Evolutionary conservation across 2,329 filamentous ascomycete species (phyloP).

Genomic region (Fusarium humuli): DNA sequence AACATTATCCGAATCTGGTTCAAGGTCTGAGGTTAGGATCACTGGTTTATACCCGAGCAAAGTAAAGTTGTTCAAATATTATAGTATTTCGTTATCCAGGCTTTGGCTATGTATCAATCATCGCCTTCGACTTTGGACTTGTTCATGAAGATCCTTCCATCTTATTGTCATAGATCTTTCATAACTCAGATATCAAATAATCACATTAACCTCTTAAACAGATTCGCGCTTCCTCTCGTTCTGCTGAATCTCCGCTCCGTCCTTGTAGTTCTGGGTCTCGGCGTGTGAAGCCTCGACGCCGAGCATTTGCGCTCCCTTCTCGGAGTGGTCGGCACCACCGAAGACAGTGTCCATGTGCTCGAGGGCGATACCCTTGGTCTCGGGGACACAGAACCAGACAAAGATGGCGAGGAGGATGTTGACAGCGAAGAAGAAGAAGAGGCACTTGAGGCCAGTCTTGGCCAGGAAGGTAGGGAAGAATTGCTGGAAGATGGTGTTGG

Average conservation of each 20-base stretch:
- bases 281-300: constrained; percentile 24
- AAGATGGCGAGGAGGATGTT: constrained; percentile 62
- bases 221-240: constrained; percentile 39
- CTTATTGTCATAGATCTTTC: not conserved
- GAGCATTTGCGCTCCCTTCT: constrained; percentile 47
- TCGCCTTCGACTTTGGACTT: not conserved
- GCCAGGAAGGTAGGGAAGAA: constrained; percentile 76
- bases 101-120: not conserved
- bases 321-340: constrained; percentile 50
- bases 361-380: constrained; percentile 67
- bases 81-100: constrained; percentile 1
- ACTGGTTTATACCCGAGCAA: not conserved
- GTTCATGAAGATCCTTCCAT: not conserved
- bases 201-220: constrained; percentile 24
- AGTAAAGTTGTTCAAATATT: not conserved
- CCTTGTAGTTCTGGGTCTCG: constrained; percentile 38
- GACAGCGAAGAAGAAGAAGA: constrained; percentile 50
- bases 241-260: constrained; percentile 40
- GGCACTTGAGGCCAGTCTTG: constrained; percentile 61
- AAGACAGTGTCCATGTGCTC: constrained; percentile 74
- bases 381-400: constrained; percentile 63
- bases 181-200: not conserved
- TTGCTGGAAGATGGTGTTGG: constrained; percentile 75
- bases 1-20: not conserved
- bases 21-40: not conserved